phyloP scores from a whole-genome alignment of 257 asterid genomes.

The Primulina huaijiensis region DNA sequence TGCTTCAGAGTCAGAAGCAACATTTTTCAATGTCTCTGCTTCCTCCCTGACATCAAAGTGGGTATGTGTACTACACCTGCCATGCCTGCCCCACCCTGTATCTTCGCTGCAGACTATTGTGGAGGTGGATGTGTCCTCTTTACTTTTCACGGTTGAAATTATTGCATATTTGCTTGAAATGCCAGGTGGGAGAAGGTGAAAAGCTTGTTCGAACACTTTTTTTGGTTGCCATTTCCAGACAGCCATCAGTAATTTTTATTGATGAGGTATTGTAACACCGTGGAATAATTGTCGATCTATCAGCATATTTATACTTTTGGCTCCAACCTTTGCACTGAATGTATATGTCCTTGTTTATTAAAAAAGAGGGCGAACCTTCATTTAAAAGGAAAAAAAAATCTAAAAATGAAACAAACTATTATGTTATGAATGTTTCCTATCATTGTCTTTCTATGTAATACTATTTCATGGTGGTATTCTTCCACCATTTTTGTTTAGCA shows the following conservation, averaged over 20 bases:
- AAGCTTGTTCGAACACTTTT: conserved; percentile 96
- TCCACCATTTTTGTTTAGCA: conserved; percentile 14
- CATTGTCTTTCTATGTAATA: not conserved
- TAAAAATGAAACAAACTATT: not conserved
- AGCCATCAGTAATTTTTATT: conserved; percentile 96
- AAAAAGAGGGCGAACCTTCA: conserved; percentile 4
- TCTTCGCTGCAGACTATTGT: not conserved
- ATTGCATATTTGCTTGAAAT: conserved; percentile 23
- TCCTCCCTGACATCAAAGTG: conserved; percentile 97
- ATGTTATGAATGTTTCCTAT: not conserved
- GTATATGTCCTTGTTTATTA: conserved; percentile 9
- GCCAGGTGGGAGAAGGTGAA: conserved; percentile 98
- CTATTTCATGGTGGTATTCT: not conserved
- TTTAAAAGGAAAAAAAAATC: no score
- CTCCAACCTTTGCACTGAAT: not conserved
- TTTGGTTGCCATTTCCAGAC: conserved; percentile 81
- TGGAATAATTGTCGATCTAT: conserved; percentile 10
- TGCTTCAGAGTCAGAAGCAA: conserved; percentile 97
- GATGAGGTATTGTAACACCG: conserved; percentile 75
- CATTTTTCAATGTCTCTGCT: conserved; percentile 94
- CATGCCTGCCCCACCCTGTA: conserved; percentile 5
- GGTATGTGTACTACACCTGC: conserved; percentile 50
- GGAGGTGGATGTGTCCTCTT: conserved; percentile 16
- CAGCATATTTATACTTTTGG: conserved; percentile 12
- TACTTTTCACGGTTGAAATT: conserved; percentile 23